Conservation (phyloP, 2,329 filamentous ascomycete species). For the Dactylellina haptotyla region DNA sequence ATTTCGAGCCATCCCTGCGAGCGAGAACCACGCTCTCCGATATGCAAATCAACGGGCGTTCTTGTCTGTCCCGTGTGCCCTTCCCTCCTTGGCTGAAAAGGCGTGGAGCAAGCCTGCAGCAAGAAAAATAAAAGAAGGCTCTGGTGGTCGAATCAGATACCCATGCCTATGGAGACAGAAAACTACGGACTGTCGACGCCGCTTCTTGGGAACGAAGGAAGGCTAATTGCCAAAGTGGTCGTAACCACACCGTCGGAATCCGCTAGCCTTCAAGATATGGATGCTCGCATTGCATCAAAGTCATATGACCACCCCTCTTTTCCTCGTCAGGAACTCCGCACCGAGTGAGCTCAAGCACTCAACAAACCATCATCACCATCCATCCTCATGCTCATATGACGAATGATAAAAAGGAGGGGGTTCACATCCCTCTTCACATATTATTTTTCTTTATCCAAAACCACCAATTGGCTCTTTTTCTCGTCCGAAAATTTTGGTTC, state of each 20-base stretch:
- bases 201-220: conserved; percentile 35
- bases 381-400: neutral
- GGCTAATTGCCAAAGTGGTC: conserved; percentile 51
- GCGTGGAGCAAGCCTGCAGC: conserved; percentile 34
- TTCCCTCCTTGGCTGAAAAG: conserved; percentile 26
- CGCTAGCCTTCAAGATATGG: conserved; percentile 44
- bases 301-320: conserved; percentile 53
- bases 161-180: conserved; percentile 9
- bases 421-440: neutral
- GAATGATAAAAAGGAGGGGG: conserved; percentile 1
- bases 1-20: conserved; percentile 33
- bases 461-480: neutral
- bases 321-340: neutral
- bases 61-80: conserved; percentile 29
- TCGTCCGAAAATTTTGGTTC: neutral
- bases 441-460: conserved; percentile 2
- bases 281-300: conserved; percentile 46
- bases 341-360: neutral
- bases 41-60: conserved; percentile 36
- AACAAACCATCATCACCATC: neutral
- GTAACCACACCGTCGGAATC: conserved; percentile 50
- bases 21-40: conserved; percentile 27
- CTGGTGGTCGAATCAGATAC: conserved; percentile 26
- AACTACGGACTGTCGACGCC: conserved; percentile 22
- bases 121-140: conserved; percentile 5